These are phyloP conservation scores for Chlorella sp. DNA, from an alignment of 139 green algal genomes.

Conservation along the genomic window DNA sequence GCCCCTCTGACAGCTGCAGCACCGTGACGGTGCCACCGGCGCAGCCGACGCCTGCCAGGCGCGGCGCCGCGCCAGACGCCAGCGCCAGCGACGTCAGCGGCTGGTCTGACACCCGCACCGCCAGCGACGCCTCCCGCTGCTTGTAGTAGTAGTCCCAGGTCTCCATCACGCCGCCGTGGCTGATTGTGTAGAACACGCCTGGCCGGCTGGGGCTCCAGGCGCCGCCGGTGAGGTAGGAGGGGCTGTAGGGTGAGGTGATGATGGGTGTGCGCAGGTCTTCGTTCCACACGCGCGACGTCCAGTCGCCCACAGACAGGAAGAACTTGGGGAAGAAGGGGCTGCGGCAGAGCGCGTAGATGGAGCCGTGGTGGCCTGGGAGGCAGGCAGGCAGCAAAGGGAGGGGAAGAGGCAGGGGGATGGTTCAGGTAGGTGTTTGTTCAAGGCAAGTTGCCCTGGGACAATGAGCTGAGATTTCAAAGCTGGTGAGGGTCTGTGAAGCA, in stretches of 20 bases:
- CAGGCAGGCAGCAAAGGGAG: neutral
- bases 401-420: neutral
- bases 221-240: conserved; percentile 81
- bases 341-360: conserved; percentile 82
- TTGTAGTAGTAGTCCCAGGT: conserved; percentile 95
- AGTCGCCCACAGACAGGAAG: conserved; percentile 93
- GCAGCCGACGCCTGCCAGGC: conserved; percentile 73
- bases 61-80: conserved; percentile 57
- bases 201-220: conserved; percentile 83
- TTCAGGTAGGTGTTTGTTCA: neutral
- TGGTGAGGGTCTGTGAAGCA: no score
- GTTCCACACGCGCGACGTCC: conserved; percentile 90
- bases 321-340: conserved; percentile 94
- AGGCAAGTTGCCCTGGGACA: no score
- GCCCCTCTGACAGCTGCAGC: conserved; percentile 76
- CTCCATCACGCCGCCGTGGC: conserved; percentile 83
- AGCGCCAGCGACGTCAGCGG: conserved; percentile 40
- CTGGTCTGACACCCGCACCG: conserved; percentile 55
- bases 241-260: conserved; percentile 85
- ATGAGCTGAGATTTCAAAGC: no score
- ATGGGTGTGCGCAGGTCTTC: conserved; percentile 92
- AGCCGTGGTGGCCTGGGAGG: conserved; percentile 82
- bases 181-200: conserved; percentile 88
- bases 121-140: conserved; percentile 82
- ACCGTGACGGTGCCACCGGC: conserved; percentile 75